These are phyloP conservation scores for Arthroderma sp. DNA, from an alignment of 2,329 filamentous ascomycete genomes.

Conservation along the genomic window DNA sequence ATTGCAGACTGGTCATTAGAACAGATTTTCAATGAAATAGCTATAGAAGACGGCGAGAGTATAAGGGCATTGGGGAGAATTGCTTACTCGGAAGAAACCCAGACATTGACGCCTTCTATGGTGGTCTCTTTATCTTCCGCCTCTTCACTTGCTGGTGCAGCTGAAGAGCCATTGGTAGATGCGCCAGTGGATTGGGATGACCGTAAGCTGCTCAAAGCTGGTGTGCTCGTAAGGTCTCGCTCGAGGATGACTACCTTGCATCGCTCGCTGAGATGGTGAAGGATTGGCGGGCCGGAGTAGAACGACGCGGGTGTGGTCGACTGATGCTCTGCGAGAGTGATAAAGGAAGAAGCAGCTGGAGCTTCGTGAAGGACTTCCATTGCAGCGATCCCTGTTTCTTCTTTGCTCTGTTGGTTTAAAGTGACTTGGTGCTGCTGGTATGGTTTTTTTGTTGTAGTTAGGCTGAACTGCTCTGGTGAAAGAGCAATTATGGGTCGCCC, in stretches of 20 bases:
- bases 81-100: slow-evolving; percentile 37
- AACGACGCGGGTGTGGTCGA: slow-evolving; percentile 36
- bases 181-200: slow-evolving; percentile 9
- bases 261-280: slow-evolving; percentile 34
- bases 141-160: slow-evolving; percentile 2
- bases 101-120: slow-evolving; percentile 30
- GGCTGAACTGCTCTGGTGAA: too few species aligned
- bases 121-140: slow-evolving; percentile 21
- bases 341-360: slow-evolving; percentile 29
- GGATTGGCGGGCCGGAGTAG: slow-evolving; percentile 33
- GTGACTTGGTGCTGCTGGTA: not conserved
- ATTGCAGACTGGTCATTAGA: not conserved
- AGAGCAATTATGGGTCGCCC: too few species aligned
- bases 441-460: not conserved
- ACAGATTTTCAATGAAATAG: not conserved
- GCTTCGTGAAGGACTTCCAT: slow-evolving; percentile 32
- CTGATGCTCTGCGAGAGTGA: slow-evolving; percentile 33
- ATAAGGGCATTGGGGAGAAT: too few species aligned
- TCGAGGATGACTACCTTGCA: slow-evolving; percentile 33
- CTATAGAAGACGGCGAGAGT: not conserved
- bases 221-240: slow-evolving; percentile 24
- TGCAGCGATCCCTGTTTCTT: not conserved
- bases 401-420: not conserved
- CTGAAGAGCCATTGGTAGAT: not conserved
- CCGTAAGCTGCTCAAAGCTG: slow-evolving; percentile 21